A percentile compares a stretch with the other conserved stretches of the same genome.
Evolutionary conservation across 208 protist genomes (phyloP).

Genomic region (Entamoeba invadens): DNA sequence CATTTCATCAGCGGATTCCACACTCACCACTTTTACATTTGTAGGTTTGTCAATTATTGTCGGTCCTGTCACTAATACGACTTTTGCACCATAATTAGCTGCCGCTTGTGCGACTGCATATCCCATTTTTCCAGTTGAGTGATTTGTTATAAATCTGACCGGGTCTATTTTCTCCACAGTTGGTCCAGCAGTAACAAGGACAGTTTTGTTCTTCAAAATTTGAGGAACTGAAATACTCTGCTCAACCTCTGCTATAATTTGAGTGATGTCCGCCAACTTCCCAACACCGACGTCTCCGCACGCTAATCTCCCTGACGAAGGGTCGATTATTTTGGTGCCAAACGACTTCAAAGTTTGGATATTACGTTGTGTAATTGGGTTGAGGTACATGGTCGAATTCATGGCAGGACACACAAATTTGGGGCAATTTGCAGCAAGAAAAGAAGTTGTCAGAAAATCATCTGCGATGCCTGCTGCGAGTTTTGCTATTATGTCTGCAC

Average conservation of each 20-base stretch:
- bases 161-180: slow-evolving; percentile 16
- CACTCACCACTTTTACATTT: not conserved
- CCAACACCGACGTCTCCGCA: slow-evolving; percentile 12
- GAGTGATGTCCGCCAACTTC: not conserved
- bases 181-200: slow-evolving; percentile 12
- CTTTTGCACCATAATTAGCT: not conserved
- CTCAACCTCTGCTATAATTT: not conserved
- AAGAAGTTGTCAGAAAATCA: slow-evolving; percentile 3
- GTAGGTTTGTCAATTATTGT: not conserved
- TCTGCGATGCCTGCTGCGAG: not conserved
- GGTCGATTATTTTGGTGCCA: not conserved
- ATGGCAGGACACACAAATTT: slow-evolving; percentile 10
- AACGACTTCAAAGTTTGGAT: not conserved
- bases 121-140: slow-evolving; percentile 18
- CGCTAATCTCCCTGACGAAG: not conserved
- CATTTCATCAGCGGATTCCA: not conserved
- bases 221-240: not conserved
- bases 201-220: not conserved
- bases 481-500: slow-evolving; percentile 12
- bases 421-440: not conserved
- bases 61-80: not conserved
- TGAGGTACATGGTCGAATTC: not conserved
- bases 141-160: slow-evolving; percentile 7
- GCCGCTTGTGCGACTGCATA: not conserved
- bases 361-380: slow-evolving; percentile 6